These are phyloP conservation scores for Kurtzmaniella quercitrusa DNA, from an alignment of 1,139 yeast genomes.

Conservation along the genomic window DNA sequence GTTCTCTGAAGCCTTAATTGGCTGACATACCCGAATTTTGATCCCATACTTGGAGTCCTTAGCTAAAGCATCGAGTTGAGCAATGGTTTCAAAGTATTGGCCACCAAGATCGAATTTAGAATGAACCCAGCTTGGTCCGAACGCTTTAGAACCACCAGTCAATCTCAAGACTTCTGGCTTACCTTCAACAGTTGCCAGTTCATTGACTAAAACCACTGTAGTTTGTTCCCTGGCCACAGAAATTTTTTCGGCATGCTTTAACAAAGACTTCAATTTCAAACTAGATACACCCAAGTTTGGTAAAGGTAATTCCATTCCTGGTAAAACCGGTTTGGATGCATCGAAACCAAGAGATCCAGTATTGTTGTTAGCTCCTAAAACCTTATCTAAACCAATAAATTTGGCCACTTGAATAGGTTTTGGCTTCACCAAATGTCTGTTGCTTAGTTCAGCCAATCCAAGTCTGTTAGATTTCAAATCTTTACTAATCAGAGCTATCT, in stretches of 20 bases:
- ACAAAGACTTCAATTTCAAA: conserved; percentile 56
- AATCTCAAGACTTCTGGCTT: conserved; percentile 60
- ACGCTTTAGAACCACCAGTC: conserved; percentile 69
- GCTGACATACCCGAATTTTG: conserved; percentile 56
- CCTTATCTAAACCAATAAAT: conserved; percentile 63
- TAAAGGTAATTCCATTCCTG: conserved; percentile 69
- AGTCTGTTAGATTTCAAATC: conserved; percentile 61
- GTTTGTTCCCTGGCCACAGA: conserved; percentile 73
- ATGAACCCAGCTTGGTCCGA: conserved; percentile 83
- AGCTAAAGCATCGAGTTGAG: conserved; percentile 52
- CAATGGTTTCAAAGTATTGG: conserved; percentile 43
- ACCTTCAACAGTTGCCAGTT: conserved; percentile 20
- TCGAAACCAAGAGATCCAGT: conserved; percentile 64
- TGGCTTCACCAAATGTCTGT: conserved; percentile 74
- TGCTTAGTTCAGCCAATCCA: conserved; percentile 77
- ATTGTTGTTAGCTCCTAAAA: conserved; percentile 58
- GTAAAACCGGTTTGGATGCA: conserved; percentile 61
- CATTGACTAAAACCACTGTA: conserved; percentile 55
- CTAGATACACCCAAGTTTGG: conserved; percentile 68
- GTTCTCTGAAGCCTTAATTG: conserved; percentile 36
- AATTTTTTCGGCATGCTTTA: conserved; percentile 49
- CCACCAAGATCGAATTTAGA: conserved; percentile 58
- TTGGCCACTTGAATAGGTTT: conserved; percentile 71
- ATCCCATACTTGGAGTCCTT: conserved; percentile 69
- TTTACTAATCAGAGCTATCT: conserved; percentile 38